Conservation (phyloP, 495 filamentous ascomycete genomes). For the Neurospora tetraspora region DNA sequence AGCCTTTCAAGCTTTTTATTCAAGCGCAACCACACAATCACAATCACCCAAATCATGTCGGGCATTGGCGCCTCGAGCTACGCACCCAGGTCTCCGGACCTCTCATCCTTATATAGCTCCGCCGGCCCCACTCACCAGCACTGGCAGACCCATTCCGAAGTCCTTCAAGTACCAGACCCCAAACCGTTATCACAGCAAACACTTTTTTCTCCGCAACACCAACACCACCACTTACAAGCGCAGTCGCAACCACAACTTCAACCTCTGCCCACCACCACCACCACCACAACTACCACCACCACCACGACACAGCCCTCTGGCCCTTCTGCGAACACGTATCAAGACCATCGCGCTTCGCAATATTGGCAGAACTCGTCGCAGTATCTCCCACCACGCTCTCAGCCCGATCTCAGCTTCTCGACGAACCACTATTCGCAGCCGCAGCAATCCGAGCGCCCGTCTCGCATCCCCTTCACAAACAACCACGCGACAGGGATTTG, state of each 20-base stretch:
- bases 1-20: not conserved
- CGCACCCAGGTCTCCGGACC: constrained; percentile 47
- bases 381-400: not conserved
- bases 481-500: not conserved
- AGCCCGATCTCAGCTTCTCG: not conserved
- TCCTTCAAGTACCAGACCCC: constrained; percentile 3
- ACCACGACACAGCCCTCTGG: constrained; percentile 5
- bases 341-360: not conserved
- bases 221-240: constrained; percentile 12
- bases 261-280: constrained; percentile 10
- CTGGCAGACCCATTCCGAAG: constrained; percentile 8
- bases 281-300: constrained; percentile 10
- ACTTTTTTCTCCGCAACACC: constrained; percentile 12
- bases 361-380: not conserved
- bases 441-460: not conserved
- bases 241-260: constrained; percentile 3
- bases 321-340: constrained; percentile 1
- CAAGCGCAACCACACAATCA: not conserved
- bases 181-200: constrained; percentile 16
- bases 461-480: not conserved
- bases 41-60: constrained; percentile 25
- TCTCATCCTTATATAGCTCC: constrained; percentile 39
- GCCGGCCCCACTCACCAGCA: constrained; percentile 17
- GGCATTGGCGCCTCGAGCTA: constrained; percentile 30
- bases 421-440: not conserved